These are phyloP conservation scores for Allomyces arbusculus DNA, from an alignment of 192 early-diverging fungal genomes.

Conservation along the genomic window DNA sequence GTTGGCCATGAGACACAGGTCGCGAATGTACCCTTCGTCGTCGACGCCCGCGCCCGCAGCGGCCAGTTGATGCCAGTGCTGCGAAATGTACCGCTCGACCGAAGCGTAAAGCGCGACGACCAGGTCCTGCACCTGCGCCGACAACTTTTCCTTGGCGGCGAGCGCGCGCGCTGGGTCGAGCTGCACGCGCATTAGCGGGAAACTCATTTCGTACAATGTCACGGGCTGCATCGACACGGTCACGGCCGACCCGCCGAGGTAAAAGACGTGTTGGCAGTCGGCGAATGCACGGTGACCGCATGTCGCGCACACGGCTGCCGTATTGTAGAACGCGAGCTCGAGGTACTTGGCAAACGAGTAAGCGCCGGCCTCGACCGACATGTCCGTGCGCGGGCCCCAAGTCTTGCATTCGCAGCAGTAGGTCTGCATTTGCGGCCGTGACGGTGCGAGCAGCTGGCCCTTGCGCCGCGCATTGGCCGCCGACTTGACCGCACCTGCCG, in stretches of 20 bases:
- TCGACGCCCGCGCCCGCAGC: no score
- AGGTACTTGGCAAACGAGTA: constrained; percentile 97
- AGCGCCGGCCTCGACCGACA: constrained; percentile 75
- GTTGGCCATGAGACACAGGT: no score
- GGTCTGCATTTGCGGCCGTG: neutral
- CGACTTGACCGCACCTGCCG: neutral
- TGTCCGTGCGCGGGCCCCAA: constrained; percentile 50
- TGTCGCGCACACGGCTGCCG: constrained; percentile 1
- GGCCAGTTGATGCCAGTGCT: neutral
- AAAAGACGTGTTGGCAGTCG: constrained; percentile 25
- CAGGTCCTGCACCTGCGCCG: constrained; percentile 12
- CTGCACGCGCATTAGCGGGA: constrained; percentile 45
- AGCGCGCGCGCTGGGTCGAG: constrained; percentile 14
- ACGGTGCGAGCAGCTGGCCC: neutral
- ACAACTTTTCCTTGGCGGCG: constrained; percentile 15
- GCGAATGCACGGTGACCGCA: neutral
- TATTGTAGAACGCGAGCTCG: constrained; percentile 75
- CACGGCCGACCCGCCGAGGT: constrained; percentile 50
- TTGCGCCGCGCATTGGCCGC: neutral
- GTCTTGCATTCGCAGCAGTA: constrained; percentile 63
- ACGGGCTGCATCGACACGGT: constrained; percentile 58
- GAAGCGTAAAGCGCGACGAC: constrained; percentile 26
- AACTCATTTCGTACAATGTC: constrained; percentile 43
- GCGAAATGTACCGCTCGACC: constrained; percentile 4
- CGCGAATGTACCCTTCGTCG: no score